Conservation (phyloP, 2,329 filamentous ascomycete genomes). For the Calonectria montana region DNA sequence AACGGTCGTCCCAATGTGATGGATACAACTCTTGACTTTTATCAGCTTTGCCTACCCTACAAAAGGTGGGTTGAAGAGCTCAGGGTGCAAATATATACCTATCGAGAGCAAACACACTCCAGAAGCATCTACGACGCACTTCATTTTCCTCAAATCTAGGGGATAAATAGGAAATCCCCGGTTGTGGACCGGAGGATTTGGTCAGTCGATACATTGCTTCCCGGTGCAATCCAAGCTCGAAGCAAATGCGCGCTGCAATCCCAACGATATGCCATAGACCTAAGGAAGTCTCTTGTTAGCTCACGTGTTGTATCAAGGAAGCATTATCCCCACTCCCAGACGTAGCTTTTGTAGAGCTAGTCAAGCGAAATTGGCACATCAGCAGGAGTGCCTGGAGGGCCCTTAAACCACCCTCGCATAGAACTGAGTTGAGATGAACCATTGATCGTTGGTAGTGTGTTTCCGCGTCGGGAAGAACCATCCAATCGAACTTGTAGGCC, state of each 20-base stretch:
- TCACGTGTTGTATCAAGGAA: neutral
- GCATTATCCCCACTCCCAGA: conserved; percentile 25
- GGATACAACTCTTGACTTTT: conserved; percentile 31
- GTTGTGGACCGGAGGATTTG: conserved; percentile 15
- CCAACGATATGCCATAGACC: conserved; percentile 60
- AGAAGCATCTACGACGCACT: conserved; percentile 53
- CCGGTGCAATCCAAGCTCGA: conserved; percentile 55
- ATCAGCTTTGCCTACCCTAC: neutral
- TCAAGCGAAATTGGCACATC: conserved; percentile 57
- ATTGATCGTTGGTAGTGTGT: conserved; percentile 54
- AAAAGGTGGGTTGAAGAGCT: neutral
- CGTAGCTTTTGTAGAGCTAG: conserved; percentile 51
- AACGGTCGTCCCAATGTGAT: conserved; percentile 53
- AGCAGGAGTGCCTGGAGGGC: conserved; percentile 55
- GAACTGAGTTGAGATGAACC: conserved; percentile 49
- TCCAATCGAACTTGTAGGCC: conserved; percentile 57
- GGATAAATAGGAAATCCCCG: conserved; percentile 7
- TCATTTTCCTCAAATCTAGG: conserved; percentile 45
- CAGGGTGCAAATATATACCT: conserved; percentile 38
- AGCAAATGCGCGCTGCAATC: conserved; percentile 53
- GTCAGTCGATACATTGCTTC: conserved; percentile 46
- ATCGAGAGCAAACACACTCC: conserved; percentile 55
- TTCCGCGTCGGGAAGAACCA: conserved; percentile 55
- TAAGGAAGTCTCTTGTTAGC: neutral
- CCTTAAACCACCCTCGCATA: conserved; percentile 48